These are phyloP conservation scores for Drechslera avenae DNA, from an alignment of 2,329 filamentous ascomycete genomes.

Conservation along the genomic window DNA sequence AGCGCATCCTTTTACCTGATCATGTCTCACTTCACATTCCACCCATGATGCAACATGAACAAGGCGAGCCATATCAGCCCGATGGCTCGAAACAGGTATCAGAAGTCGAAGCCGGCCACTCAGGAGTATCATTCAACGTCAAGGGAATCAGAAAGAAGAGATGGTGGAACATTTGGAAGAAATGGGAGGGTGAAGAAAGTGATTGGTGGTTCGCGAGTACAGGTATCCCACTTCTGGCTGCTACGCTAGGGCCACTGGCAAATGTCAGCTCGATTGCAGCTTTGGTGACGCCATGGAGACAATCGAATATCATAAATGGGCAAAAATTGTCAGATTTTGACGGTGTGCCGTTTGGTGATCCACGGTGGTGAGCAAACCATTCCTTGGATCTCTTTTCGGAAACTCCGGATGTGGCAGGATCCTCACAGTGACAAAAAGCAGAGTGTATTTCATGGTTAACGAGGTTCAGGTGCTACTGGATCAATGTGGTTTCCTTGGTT, in stretches of 20 bases:
- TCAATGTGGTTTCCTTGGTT: conserved; percentile 79
- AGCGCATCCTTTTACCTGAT: background rate
- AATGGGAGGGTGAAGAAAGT: conserved; percentile 25
- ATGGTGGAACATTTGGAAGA: conserved; percentile 21
- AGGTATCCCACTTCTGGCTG: conserved; percentile 68
- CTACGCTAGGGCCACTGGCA: conserved; percentile 82
- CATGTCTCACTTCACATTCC: background rate
- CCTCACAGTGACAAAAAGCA: no score
- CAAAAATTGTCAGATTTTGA: conserved; percentile 56
- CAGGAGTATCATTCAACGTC: background rate
- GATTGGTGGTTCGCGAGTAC: conserved; percentile 50
- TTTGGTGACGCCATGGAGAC: conserved; percentile 79
- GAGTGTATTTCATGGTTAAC: background rate
- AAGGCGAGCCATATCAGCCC: background rate
- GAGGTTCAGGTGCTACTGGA: conserved; percentile 64
- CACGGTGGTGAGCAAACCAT: conserved; percentile 63
- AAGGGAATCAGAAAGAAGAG: background rate
- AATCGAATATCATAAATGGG: conserved; percentile 58
- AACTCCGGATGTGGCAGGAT: background rate
- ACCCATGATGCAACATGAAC: conserved; percentile 9
- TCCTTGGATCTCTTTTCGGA: background rate
- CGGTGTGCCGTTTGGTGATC: conserved; percentile 67
- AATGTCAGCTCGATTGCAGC: conserved; percentile 88
- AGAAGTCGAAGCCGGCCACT: background rate
- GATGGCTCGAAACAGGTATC: background rate